phyloP scores from a whole-genome alignment of 306 rosid species.

The Lagenaria siceraria region DNA sequence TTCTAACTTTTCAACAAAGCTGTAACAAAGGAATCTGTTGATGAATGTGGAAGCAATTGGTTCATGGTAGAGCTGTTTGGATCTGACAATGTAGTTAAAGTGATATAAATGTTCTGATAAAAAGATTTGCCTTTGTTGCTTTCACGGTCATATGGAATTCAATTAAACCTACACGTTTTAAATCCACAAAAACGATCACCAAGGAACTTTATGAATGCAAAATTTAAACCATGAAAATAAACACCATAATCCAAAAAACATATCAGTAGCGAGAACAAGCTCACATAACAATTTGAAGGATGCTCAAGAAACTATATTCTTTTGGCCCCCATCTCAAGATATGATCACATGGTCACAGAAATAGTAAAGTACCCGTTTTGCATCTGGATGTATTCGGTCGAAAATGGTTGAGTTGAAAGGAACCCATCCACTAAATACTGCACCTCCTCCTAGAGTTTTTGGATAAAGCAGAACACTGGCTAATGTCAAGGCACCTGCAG shows the following conservation, averaged over 20 bases:
- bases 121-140: not conserved
- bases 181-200: not conserved
- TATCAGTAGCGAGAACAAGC: not conserved
- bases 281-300: not conserved
- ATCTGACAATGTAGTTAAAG: not conserved
- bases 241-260: not conserved
- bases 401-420: slow-evolving; percentile 53
- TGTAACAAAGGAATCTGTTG: not conserved
- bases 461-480: slow-evolving; percentile 83
- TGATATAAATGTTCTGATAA: not conserved
- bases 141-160: not conserved
- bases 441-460: slow-evolving; percentile 81
- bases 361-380: slow-evolving; percentile 47
- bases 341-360: not conserved
- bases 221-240: not conserved
- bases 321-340: not conserved
- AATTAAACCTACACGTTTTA: not conserved
- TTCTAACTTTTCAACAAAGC: not conserved
- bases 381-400: slow-evolving; percentile 45
- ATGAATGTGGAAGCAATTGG: not conserved
- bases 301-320: not conserved
- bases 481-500: slow-evolving; percentile 74
- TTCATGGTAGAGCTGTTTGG: not conserved
- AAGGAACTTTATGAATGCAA: not conserved
- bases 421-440: slow-evolving; percentile 84